Base-by-base conservation (phyloP, 257 asterid species). In the Solanum megistacrolobum region DNA sequence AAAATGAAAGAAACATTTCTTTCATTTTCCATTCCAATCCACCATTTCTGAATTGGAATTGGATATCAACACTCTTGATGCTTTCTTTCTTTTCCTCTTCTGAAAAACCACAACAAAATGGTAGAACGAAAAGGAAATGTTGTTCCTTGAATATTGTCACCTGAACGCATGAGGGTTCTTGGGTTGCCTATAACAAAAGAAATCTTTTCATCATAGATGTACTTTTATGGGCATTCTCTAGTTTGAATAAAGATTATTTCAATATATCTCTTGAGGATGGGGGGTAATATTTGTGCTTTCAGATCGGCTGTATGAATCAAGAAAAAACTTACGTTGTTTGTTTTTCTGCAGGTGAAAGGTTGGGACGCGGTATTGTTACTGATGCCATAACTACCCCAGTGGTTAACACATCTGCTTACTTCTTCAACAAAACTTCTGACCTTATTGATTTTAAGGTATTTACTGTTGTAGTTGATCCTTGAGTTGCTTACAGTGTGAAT, bases 331-430 rank as follows among this genome's bases (percentile, higher is more conserved):
- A 46, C 4, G 11, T 46, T 48, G 60, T 82, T 87, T 91, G 74
- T 81, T 88, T 58, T 87, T 89, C 83, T n/a, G 60, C 94, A 95
- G 99, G 99, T 91, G 99, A 96, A 92, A 93, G 99, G 93, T 93
- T 94, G 93, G 98, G 98, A 85, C 97, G 98, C 25, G 94, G 94
- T 78, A 91, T 94, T 86, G 97, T 89, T 86, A 93, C 96, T 82
- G 99, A 96, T 94, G 96, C 99, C 75, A 94, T 96, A 69, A 95
- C 98, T 83, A 96, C 99, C 84, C 99, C 99, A 23, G 96, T 95
- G 87, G 94, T 96, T 83, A 96, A 96, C 90, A 96, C 99, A 38
- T 95, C 99, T 87, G 99, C 99, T 43, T 96, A 96, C 90, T 94
- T 91, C 96, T 96, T 96, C 92, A 93, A 96, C 90, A 96, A 92